Percentiles rank a stretch among this genome's conserved stretches.
Conservation (phyloP, 768 basidiomycete genomes). For the Auricularia heimuer region DNA sequence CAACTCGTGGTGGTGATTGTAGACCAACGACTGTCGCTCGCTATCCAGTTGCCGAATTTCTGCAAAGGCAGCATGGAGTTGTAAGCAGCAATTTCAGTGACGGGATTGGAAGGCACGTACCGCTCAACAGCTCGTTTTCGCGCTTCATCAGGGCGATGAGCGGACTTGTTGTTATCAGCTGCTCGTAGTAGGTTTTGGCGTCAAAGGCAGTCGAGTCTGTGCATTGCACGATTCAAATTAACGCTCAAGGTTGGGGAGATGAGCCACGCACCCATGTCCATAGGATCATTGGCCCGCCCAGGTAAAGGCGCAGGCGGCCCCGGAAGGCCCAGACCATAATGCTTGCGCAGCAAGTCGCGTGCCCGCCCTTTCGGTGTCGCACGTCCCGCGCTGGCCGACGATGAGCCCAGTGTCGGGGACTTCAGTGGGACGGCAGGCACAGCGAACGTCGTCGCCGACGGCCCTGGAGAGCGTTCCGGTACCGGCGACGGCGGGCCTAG, state of each 20-base stretch:
- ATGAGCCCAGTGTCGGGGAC: slow-evolving; percentile 15
- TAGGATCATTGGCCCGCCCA: slow-evolving; percentile 56
- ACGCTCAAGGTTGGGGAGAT: slow-evolving; percentile 6
- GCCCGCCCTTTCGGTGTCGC: slow-evolving; percentile 44
- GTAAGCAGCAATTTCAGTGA: neutral
- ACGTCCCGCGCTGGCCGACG: slow-evolving; percentile 20
- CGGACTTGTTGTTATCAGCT: slow-evolving; percentile 73
- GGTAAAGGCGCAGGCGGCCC: slow-evolving; percentile 54
- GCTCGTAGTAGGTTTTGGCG: slow-evolving; percentile 75
- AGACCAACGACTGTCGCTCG: slow-evolving; percentile 84
- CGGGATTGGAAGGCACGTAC: slow-evolving; percentile 25
- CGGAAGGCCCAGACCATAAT: slow-evolving; percentile 70
- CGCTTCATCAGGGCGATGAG: slow-evolving; percentile 62
- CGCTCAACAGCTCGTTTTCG: slow-evolving; percentile 73
- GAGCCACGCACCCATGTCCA: slow-evolving; percentile 58
- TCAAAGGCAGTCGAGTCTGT: slow-evolving; percentile 77
- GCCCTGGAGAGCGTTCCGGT: slow-evolving; percentile 10
- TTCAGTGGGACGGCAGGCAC: neutral
- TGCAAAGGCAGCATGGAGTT: slow-evolving; percentile 18
- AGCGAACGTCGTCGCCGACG: slow-evolving; percentile 7
- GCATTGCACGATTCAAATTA: neutral
- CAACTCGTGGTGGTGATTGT: slow-evolving; percentile 92
- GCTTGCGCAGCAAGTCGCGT: slow-evolving; percentile 69
- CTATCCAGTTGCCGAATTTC: slow-evolving; percentile 83
- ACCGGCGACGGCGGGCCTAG: slow-evolving; percentile 33